These are phyloP conservation scores for Gautieria morchelliformis DNA, from an alignment of 768 basidiomycete genomes.

Conservation along the genomic window DNA sequence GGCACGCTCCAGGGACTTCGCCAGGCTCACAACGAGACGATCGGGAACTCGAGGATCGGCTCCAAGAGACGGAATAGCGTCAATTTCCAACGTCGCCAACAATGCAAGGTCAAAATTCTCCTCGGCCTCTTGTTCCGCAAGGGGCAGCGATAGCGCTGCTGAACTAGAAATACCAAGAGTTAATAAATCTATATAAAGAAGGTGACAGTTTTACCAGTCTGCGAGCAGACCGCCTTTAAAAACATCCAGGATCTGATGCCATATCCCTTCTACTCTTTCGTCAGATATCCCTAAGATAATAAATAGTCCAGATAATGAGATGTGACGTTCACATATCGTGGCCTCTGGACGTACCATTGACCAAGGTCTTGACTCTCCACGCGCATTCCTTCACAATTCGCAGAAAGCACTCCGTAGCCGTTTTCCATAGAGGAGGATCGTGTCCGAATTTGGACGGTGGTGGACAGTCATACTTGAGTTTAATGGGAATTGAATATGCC, in stretches of 20 bases:
- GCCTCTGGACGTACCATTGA: constrained; percentile 30
- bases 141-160: constrained; percentile 40
- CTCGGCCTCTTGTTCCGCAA: constrained; percentile 62
- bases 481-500: constrained; percentile 87
- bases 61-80: constrained; percentile 71
- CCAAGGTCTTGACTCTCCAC: constrained; percentile 39
- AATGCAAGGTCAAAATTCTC: constrained; percentile 81
- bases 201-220: constrained; percentile 52
- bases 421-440: constrained; percentile 89
- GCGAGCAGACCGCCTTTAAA: constrained; percentile 76
- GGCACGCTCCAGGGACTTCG: constrained; percentile 62
- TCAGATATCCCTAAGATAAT: constrained; percentile 39
- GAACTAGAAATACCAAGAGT: constrained; percentile 32
- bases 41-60: constrained; percentile 55
- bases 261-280: constrained; percentile 69
- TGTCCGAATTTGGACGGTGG: constrained; percentile 80
- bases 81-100: constrained; percentile 68
- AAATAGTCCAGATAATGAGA: neutral
- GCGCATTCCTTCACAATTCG: constrained; percentile 62
- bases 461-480: constrained; percentile 92
- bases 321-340: neutral
- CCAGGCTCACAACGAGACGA: constrained; percentile 54
- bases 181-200: neutral
- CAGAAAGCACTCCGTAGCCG: constrained; percentile 76
- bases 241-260: constrained; percentile 75